A percentile compares a stretch with the other conserved stretches of the same genome.
These are phyloP conservation scores for Herpomyces periplanetae DNA, from an alignment of 2,329 filamentous ascomycete genomes.

Conservation along the genomic window DNA sequence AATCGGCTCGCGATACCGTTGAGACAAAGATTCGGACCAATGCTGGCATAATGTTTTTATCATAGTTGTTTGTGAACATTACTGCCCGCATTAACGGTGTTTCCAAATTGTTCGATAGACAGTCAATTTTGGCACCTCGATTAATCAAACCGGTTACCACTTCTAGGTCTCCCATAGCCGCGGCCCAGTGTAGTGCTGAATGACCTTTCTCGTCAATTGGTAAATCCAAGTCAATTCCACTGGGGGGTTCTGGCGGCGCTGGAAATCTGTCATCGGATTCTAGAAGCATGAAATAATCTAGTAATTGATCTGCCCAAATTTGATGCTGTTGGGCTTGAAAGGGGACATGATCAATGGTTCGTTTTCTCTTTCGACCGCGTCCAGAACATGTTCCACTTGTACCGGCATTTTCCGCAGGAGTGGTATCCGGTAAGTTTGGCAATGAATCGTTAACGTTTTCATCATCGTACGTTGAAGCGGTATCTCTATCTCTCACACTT, in stretches of 20 bases:
- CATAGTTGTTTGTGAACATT: constrained; percentile 82
- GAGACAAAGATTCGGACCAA: constrained; percentile 47
- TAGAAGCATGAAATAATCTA: constrained; percentile 79
- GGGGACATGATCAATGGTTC: constrained; percentile 10
- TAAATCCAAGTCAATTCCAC: constrained; percentile 55
- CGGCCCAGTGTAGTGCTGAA: constrained; percentile 81
- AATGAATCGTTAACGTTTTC: constrained; percentile 31
- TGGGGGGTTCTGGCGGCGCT: constrained; percentile 32
- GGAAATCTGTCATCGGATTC: constrained; percentile 31
- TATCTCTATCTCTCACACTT: neutral
- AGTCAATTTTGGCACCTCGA: constrained; percentile 31
- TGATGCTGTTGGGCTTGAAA: constrained; percentile 47
- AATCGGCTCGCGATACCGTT: constrained; percentile 41
- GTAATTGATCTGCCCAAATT: constrained; percentile 57
- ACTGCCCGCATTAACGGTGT: constrained; percentile 81
- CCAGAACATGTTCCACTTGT: no score
- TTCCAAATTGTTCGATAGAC: constrained; percentile 26
- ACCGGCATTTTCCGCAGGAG: no score
- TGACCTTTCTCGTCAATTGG: constrained; percentile 76
- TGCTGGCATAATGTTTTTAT: constrained; percentile 55
- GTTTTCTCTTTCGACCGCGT: no score
- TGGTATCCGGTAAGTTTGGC: constrained; percentile 14
- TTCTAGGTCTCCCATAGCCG: constrained; percentile 77
- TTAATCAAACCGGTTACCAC: constrained; percentile 56
- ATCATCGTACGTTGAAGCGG: constrained; percentile 20